A percentile compares a stretch with the other conserved stretches of the same genome.
Evolutionary conservation across 2,329 filamentous ascomycete species (phyloP).

Genomic region (Colletotrichum acutatum): DNA sequence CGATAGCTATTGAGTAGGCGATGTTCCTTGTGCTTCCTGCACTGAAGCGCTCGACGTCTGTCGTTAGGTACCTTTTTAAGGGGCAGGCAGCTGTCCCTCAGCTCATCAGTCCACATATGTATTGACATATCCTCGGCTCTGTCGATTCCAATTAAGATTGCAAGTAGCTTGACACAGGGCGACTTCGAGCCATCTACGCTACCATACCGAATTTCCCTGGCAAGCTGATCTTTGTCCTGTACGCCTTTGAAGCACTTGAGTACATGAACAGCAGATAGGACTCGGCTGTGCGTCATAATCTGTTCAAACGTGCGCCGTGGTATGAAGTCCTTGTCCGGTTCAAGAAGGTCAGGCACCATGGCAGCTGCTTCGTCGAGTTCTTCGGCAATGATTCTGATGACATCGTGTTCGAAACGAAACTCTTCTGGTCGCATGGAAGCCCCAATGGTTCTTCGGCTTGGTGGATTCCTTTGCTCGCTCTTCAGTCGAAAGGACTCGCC

Average conservation of each 20-base stretch:
- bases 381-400: background rate
- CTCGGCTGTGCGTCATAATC: background rate
- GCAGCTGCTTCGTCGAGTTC: slow-evolving; percentile 6
- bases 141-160: background rate
- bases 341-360: background rate
- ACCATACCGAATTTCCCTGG: background rate
- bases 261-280: background rate
- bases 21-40: background rate
- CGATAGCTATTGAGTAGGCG: background rate
- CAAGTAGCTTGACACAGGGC: background rate
- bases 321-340: slow-evolving; percentile 9
- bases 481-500: background rate
- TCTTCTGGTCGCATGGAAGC: background rate
- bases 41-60: background rate
- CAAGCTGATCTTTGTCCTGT: background rate
- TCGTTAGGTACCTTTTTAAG: background rate
- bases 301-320: background rate
- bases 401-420: background rate
- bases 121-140: background rate
- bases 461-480: background rate
- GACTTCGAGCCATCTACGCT: background rate
- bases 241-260: background rate
- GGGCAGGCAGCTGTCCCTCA: slow-evolving; percentile 3
- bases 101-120: background rate
- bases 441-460: too few relatives aligned